These are phyloP conservation scores for Aspergillus persii DNA, from an alignment of 2,329 filamentous ascomycete species.

Conservation along the genomic window DNA sequence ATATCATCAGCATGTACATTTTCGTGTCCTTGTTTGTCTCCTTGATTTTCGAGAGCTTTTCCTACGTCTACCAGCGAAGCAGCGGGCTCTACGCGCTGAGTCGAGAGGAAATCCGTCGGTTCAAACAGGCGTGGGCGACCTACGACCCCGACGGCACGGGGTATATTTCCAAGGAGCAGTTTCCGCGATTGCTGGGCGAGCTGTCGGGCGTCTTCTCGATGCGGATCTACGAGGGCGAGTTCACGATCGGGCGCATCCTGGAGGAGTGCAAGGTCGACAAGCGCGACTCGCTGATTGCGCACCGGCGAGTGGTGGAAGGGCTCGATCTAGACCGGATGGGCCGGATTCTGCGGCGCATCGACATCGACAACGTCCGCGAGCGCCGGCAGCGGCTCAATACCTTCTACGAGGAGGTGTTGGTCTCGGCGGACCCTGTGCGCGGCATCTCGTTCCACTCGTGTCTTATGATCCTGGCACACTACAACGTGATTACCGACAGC, in stretches of 20 bases:
- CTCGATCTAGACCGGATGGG: conserved; percentile 77
- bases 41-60: conserved; percentile 98
- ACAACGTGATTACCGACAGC: conserved; percentile 97
- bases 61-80: conserved; percentile 96
- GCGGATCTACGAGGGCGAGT: conserved; percentile 90
- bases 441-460: conserved; percentile 91
- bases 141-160: conserved; percentile 90
- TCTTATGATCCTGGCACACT: conserved; percentile 93
- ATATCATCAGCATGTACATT: conserved; percentile 99
- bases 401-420: conserved; percentile 97
- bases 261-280: conserved; percentile 70
- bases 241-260: conserved; percentile 82
- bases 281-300: conserved; percentile 42
- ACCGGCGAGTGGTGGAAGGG: conserved; percentile 47
- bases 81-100: conserved; percentile 89
- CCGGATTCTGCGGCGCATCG: conserved; percentile 67
- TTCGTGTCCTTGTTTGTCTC: conserved; percentile 98
- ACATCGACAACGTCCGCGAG: conserved; percentile 70
- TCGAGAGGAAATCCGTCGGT: conserved; percentile 88
- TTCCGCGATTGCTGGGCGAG: conserved; percentile 83
- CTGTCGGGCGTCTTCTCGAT: conserved; percentile 95
- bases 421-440: conserved; percentile 82
- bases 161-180: conserved; percentile 84
- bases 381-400: conserved; percentile 78
- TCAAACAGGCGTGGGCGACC: conserved; percentile 97